Conservation (phyloP, 805 yeast genomes). For the Ogataea nitratoaversa region DNA sequence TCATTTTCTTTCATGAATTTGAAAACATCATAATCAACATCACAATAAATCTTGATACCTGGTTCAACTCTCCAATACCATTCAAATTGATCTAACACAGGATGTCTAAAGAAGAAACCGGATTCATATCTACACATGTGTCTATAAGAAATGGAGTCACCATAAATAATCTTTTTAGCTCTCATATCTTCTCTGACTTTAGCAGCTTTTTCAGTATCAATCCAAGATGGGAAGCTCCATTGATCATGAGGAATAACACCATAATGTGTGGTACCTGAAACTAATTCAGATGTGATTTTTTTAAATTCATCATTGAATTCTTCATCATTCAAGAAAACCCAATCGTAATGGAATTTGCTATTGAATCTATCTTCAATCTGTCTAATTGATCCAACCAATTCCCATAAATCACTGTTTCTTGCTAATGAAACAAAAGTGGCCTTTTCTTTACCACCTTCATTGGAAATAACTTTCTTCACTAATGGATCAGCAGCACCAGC, state of each 20-base stretch:
- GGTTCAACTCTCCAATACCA: conserved; percentile 98
- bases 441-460: conserved; percentile 41
- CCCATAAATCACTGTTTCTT: conserved; percentile 66
- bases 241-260: conserved; percentile 80
- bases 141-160: conserved; percentile 65
- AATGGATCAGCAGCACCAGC: not conserved
- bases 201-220: conserved; percentile 67
- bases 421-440: conserved; percentile 83
- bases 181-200: conserved; percentile 50
- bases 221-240: conserved; percentile 85
- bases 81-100: conserved; percentile 67
- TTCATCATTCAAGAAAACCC: conserved; percentile 93
- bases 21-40: conserved; percentile 75
- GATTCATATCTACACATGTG: conserved; percentile 93
- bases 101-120: conserved; percentile 83
- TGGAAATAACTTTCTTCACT: conserved; percentile 4
- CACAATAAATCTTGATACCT: conserved; percentile 74
- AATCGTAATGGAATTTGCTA: conserved; percentile 74
- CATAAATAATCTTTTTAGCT: conserved; percentile 52
- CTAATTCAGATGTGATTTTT: conserved; percentile 56
- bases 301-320: conserved; percentile 81
- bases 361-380: conserved; percentile 89
- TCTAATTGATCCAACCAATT: conserved; percentile 60
- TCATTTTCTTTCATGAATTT: conserved; percentile 75
- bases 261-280: conserved; percentile 73